These are phyloP conservation scores for Senna tora DNA, from an alignment of 306 rosid genomes.

Conservation along the genomic window DNA sequence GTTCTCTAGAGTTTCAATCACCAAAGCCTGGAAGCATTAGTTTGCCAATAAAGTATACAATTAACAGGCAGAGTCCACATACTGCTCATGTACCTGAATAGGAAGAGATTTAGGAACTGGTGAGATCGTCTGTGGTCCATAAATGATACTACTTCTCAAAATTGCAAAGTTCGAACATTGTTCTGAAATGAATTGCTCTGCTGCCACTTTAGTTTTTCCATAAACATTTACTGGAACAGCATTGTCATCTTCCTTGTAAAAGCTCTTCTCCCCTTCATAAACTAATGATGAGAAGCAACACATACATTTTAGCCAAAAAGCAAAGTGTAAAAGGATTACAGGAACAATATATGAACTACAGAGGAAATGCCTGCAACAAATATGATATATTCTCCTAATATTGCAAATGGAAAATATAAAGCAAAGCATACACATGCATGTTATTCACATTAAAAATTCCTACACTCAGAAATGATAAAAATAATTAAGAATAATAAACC, in stretches of 20 bases:
- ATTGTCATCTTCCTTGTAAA: conserved; percentile 84
- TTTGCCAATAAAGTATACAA: conserved; percentile 32
- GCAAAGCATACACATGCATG: background rate
- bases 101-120: conserved; percentile 95
- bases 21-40: conserved; percentile 28
- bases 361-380: conserved; percentile 4
- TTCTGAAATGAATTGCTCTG: conserved; percentile 73
- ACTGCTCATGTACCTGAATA: conserved; percentile 62
- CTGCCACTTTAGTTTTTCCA: conserved; percentile 84
- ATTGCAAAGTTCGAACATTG: conserved; percentile 71
- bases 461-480: background rate
- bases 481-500: background rate
- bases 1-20: conserved; percentile 16
- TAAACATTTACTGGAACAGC: conserved; percentile 73
- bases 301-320: conserved; percentile 31
- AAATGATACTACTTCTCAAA: conserved; percentile 94
- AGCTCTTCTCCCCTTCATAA: conserved; percentile 87
- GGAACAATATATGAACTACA: conserved; percentile 7
- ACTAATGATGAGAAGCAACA: conserved; percentile 54
- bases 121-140: conserved; percentile 84
- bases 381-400: conserved; percentile 12
- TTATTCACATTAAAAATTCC: background rate
- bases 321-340: conserved; percentile 11
- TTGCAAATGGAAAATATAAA: conserved; percentile 4
- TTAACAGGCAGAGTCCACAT: background rate